Evolutionary conservation across 2,329 filamentous ascomycete genomes (phyloP), one percentile per base, ranked within the genome.

Genomic region (Stachybotrys elegans): DNA sequence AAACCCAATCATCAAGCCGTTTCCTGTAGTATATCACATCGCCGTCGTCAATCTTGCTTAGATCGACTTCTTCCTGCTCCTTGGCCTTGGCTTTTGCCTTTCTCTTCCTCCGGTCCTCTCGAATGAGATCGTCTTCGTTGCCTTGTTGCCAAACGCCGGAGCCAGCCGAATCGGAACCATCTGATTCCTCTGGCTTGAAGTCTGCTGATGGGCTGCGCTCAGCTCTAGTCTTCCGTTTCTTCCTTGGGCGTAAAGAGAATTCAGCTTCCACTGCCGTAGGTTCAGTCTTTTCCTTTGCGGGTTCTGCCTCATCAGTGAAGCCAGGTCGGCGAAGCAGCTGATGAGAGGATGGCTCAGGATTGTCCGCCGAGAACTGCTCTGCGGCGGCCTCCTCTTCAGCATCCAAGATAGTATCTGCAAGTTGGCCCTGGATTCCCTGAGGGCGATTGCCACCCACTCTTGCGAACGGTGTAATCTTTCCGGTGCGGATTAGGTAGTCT

Each of bases 401-500:
- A 59, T 94, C 88, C 13, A 91, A 70, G 46, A 95, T 77, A 3
- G 84, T 85, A 57, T 91, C 83, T 11, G 86, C 84, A 14, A 95
- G 71, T 47, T 83, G 84, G 2, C 84, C 84, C 36, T 83, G 75
- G 3, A 82, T 73, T 4, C 77, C 80, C 22, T 79, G 71, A 4
- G 73, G 73, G 2, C 82, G 69, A n/a, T 79, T 74, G 13, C 79
- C 75, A 21, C 81, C 81, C 54, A 95, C 78, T 50, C 84, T 87
- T 7, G 90, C 87, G 58, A 98, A 98, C 0, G 93, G 93, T 0
- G 93, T 98, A 53, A 98, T 97, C 67, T 97, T 97, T 48, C 93
- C 93, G 0, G 92, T 98, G 22, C 93, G 83, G 40, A 98, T 93
- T 38, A 98, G 77, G 60, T 87, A 98, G 38, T 95, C 91, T 41